A percentile compares a stretch with the other conserved stretches of the same genome.
These are phyloP conservation scores for Pseudocercospora cruenta DNA, from an alignment of 2,329 filamentous ascomycete genomes.

Conservation along the genomic window DNA sequence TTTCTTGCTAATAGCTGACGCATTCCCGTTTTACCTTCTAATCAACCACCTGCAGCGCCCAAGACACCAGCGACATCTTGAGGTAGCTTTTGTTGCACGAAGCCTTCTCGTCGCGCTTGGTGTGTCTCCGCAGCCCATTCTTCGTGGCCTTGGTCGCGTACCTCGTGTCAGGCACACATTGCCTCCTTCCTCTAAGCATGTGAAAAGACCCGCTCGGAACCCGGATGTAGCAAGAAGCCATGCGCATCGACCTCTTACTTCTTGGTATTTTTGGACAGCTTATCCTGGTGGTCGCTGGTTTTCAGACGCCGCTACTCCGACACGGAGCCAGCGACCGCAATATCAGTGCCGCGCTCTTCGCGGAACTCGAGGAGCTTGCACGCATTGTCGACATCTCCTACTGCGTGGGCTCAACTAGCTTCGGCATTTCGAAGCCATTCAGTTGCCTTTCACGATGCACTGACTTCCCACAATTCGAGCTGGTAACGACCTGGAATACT, in stretches of 20 bases:
- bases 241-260: neutral
- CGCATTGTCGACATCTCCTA: constrained; percentile 92
- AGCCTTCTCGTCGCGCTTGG: neutral
- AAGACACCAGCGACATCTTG: neutral
- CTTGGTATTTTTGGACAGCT: constrained; percentile 29
- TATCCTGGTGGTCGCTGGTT: constrained; percentile 27
- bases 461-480: constrained; percentile 78
- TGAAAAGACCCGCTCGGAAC: neutral
- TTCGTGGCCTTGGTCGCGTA: neutral
- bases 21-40: neutral
- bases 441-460: constrained; percentile 79
- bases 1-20: neutral
- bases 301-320: constrained; percentile 39
- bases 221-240: constrained; percentile 6
- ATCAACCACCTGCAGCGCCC: neutral
- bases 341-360: constrained; percentile 70
- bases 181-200: neutral
- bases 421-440: constrained; percentile 84
- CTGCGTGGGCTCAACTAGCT: constrained; percentile 82
- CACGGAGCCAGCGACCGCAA: constrained; percentile 39
- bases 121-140: neutral
- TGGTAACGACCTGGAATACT: constrained; percentile 87
- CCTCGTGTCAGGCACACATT: neutral
- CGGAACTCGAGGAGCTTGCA: constrained; percentile 82
- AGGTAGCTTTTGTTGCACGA: neutral